Conservation (phyloP, 2,329 filamentous ascomycete species). For the Raffaelea arxii region DNA sequence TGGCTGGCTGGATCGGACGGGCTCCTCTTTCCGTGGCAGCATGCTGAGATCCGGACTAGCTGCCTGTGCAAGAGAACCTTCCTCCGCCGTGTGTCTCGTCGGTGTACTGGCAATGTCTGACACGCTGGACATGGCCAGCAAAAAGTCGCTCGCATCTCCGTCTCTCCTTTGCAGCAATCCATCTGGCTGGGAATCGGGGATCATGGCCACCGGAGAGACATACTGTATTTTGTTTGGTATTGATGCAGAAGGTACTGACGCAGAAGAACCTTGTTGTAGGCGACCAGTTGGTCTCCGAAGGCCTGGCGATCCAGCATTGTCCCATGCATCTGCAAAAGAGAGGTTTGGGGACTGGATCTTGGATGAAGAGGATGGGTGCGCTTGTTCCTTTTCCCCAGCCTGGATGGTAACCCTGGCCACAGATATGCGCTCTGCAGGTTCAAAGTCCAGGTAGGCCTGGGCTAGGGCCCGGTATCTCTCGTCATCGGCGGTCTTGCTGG, state of each 20-base stretch:
- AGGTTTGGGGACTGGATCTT: slow-evolving; percentile 12
- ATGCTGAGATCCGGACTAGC: slow-evolving; percentile 5
- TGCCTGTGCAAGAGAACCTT: too few relatives aligned
- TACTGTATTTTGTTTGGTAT: background rate
- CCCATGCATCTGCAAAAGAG: slow-evolving; percentile 21
- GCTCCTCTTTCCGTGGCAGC: background rate
- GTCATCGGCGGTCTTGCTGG: slow-evolving; percentile 38
- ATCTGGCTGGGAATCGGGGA: slow-evolving; percentile 44
- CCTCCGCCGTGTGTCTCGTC: too few relatives aligned
- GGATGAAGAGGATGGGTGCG: slow-evolving; percentile 10
- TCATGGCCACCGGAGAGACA: slow-evolving; percentile 18
- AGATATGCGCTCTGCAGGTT: slow-evolving; percentile 15
- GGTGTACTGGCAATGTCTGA: too few relatives aligned
- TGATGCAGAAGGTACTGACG: slow-evolving; percentile 30
- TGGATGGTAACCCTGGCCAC: background rate
- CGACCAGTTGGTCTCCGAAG: slow-evolving; percentile 11
- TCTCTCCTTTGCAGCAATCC: background rate
- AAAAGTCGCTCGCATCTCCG: background rate
- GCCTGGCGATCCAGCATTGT: slow-evolving; percentile 19
- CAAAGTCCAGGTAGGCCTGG: slow-evolving; percentile 39
- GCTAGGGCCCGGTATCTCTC: slow-evolving; percentile 38
- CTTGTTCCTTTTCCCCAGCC: background rate
- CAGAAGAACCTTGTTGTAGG: background rate
- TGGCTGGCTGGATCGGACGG: background rate
- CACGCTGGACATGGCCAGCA: background rate